Evolutionary conservation across 75 land plant genomes (phyloP), one percentile per base, ranked within the genome.

Genomic region (Larix kaempferi): DNA sequence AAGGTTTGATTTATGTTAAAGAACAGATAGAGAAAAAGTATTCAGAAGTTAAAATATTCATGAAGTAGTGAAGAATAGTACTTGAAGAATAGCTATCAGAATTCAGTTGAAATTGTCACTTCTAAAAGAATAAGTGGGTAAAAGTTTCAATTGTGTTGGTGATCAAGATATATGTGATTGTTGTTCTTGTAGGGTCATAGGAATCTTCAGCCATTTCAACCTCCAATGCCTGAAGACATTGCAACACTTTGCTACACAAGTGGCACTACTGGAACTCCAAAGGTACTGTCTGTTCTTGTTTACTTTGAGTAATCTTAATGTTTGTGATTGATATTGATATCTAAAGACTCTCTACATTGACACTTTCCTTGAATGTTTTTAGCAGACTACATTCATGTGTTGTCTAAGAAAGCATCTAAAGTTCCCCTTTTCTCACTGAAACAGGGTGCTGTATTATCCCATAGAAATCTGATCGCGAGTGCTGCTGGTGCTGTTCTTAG

Each of bases 261-360:
- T 87, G 99, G 99, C 23, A 98, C 99, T 26, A 98, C 99, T 73
- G 99, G 99, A 65, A 95, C 98, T 63, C 99, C 99, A 21, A 98
- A 98, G 94, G 99, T 94, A 82, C 56, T 44, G 39, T 15, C 60
- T 33, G 37, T 80, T 62, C 21, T 27, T 29, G n/a, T 59, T 65
- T 64, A 7, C 12, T 74, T 4, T 23, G 57, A 58, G 44, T 74
- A 14, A 54, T 76, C 0, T 80, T 37, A 63, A 21, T 52, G 35
- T 58, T 10, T 17, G 23, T 82, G 8, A 33, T 6, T 55, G 19
- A 71, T 71, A 56, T 75, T 49, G 54, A 49, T 49, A 49, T 49
- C 54, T 49, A 49, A 49, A 49, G 54, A 49, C 11, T 49, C 11
- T 49, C 54, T 11, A 49, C 54, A 10, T 56, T 41, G 61, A 75